These are phyloP conservation scores for Millerozyma miso DNA, from an alignment of 805 yeast species.

Conservation along the genomic window DNA sequence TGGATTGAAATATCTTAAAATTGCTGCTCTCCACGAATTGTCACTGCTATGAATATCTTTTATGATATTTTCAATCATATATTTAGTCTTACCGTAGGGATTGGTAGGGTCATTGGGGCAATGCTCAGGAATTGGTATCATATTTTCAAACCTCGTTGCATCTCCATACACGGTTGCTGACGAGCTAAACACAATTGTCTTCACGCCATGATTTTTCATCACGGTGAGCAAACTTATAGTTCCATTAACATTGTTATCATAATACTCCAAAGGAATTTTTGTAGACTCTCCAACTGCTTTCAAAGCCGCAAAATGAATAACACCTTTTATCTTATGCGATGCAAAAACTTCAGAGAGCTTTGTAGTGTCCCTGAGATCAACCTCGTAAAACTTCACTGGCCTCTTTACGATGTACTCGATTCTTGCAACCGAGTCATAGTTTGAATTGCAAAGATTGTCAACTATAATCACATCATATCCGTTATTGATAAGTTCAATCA, in stretches of 20 bases:
- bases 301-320: conserved; percentile 77
- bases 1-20: conserved; percentile 77
- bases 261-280: conserved; percentile 61
- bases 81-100: conserved; percentile 75
- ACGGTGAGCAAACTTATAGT: conserved; percentile 54
- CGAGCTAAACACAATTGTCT: conserved; percentile 64
- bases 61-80: conserved; percentile 58
- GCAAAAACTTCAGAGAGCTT: conserved; percentile 46
- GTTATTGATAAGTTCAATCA: conserved; percentile 53
- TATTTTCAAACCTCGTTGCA: conserved; percentile 64
- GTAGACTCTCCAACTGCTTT: conserved; percentile 82
- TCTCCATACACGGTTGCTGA: conserved; percentile 85
- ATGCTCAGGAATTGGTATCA: conserved; percentile 76
- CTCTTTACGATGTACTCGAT: conserved; percentile 50
- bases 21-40: conserved; percentile 48
- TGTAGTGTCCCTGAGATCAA: conserved; percentile 52
- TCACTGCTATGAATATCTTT: conserved; percentile 50
- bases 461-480: conserved; percentile 70
- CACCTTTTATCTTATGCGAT: conserved; percentile 49
- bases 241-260: conserved; percentile 64
- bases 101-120: conserved; percentile 73
- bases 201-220: conserved; percentile 45
- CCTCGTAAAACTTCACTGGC: conserved; percentile 51
- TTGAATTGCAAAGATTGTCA: conserved; percentile 66
- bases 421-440: conserved; percentile 60